Evolutionary conservation across 2,329 filamentous ascomycete species (phyloP).

Genomic region (Sporothrix protearum): DNA sequence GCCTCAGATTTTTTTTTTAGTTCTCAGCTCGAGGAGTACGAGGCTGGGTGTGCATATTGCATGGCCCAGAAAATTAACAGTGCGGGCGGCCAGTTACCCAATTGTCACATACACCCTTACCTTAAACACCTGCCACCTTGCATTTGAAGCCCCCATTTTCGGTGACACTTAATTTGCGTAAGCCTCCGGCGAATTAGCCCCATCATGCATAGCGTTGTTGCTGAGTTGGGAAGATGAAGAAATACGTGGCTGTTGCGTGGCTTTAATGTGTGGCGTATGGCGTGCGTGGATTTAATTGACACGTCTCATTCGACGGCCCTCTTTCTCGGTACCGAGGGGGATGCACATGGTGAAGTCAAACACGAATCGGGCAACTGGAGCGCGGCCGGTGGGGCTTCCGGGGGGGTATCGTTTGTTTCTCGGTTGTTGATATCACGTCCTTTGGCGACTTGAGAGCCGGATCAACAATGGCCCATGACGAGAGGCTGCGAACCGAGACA

Average conservation of each 20-base stretch:
- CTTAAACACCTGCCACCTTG: neutral
- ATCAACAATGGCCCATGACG: neutral
- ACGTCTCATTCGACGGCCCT: neutral
- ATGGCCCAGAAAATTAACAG: neutral
- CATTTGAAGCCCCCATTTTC: neutral
- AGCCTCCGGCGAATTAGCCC: neutral
- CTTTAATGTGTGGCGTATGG: neutral
- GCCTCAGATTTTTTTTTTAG: neutral
- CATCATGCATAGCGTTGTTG: neutral
- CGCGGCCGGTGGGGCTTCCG: neutral
- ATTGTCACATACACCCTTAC: neutral
- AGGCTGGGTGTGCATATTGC: neutral
- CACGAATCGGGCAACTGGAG: neutral
- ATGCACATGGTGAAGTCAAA: neutral
- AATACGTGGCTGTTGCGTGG: neutral
- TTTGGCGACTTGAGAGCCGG: neutral
- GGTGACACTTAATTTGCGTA: neutral
- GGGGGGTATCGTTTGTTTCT: neutral
- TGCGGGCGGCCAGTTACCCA: neutral
- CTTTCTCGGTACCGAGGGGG: neutral
- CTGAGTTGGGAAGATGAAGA: neutral
- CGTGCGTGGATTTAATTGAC: neutral
- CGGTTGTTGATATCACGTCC: neutral
- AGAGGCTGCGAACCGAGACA: neutral
- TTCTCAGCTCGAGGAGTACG: conserved; percentile 1